A percentile compares a stretch with the other conserved stretches of the same genome.
phyloP scores from a whole-genome alignment of 257 asterid genomes.

The Solanum megistacrolobum region DNA sequence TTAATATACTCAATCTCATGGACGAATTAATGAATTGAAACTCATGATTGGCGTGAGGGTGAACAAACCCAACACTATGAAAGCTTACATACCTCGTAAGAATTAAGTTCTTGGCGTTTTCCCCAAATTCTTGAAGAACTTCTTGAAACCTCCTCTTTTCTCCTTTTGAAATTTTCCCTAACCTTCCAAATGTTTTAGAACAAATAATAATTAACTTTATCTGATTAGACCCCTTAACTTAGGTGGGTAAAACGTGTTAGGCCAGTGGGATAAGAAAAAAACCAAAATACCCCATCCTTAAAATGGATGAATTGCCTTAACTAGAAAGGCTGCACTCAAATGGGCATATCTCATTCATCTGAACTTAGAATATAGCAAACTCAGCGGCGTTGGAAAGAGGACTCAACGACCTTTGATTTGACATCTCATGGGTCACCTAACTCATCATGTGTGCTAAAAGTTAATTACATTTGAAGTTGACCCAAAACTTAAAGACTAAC shows the following conservation, averaged over 20 bases:
- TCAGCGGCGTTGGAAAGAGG: neutral
- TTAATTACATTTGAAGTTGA: neutral
- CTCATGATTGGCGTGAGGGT: neutral
- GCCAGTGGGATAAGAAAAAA: neutral
- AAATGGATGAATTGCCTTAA: neutral
- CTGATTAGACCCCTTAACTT: neutral
- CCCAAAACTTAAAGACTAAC: neutral
- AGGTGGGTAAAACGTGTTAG: neutral
- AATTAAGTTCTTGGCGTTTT: neutral
- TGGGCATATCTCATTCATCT: neutral
- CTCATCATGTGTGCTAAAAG: neutral
- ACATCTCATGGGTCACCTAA: neutral
- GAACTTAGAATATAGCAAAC: neutral
- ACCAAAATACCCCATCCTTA: neutral
- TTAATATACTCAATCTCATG: neutral
- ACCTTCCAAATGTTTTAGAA: neutral
- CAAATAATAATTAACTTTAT: no score
- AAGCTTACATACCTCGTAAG: no score
- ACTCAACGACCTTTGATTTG: neutral
- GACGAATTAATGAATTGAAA: neutral
- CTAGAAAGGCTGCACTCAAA: neutral
- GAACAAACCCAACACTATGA: neutral
- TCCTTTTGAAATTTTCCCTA: neutral
- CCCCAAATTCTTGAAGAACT: neutral
- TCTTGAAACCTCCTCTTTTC: neutral